Evolutionary conservation across 139 green algal species (phyloP).

Genomic region (Trebouxia sp.): DNA sequence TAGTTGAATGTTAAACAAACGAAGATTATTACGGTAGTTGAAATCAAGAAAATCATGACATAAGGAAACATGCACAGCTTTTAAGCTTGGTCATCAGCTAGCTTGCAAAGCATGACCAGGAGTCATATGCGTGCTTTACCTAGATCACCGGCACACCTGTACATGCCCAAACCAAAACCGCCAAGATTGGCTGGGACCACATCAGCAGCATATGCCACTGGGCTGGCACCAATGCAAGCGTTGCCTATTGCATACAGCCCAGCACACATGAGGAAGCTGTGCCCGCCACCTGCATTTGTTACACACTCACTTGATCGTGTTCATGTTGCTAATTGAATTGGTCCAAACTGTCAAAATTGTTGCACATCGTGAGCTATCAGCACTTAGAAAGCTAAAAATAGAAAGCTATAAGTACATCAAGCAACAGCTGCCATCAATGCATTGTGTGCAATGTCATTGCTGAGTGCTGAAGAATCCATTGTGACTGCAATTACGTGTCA

Average conservation of each 20-base stretch:
- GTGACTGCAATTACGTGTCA: not conserved
- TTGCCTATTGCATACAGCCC: constrained; percentile 35
- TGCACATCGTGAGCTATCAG: no score
- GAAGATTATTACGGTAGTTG: no score
- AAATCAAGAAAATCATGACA: not conserved
- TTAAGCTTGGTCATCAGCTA: no score
- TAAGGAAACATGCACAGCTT: not conserved
- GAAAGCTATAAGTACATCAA: no score
- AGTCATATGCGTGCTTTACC: not conserved
- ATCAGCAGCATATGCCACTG: constrained; percentile 39
- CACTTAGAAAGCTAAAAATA: no score
- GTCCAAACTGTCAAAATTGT: no score
- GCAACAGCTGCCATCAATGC: no score
- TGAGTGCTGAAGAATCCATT: not conserved
- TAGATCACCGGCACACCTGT: constrained; percentile 42
- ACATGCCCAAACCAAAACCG: constrained; percentile 43
- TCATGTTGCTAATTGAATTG: not conserved
- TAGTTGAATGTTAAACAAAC: no score
- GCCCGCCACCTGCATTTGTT: constrained; percentile 15
- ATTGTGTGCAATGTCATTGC: no score
- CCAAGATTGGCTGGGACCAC: constrained; percentile 28
- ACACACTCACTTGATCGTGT: not conserved
- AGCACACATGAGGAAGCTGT: constrained; percentile 27
- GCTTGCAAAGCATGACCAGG: not conserved
- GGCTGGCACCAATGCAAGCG: constrained; percentile 38